Evolutionary conservation across 2,329 filamentous ascomycete genomes (phyloP), one percentile per base, ranked within the genome.

Genomic region (Hymenotorrendiella dingleyae): DNA sequence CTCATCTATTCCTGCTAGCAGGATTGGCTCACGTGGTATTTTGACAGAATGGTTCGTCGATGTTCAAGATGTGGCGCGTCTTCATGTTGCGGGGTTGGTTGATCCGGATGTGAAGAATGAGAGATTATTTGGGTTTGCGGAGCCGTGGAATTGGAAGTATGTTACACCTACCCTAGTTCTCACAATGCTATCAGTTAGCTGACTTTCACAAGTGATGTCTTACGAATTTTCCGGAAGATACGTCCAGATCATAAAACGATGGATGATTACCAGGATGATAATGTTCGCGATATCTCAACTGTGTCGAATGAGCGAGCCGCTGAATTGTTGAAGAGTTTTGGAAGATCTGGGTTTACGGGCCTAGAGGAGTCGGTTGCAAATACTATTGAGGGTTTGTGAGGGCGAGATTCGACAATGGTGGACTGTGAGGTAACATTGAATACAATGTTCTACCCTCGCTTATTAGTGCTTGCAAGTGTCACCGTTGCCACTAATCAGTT

Each of bases 11-110:
- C n/a, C n/a, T n/a, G n/a, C n/a, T n/a, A n/a, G n/a, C n/a, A n/a
- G n/a, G n/a, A n/a, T n/a, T n/a, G n/a, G n/a, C n/a, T n/a, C n/a
- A n/a, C n/a, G n/a, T n/a, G n/a, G n/a, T n/a, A n/a, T n/a, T n/a
- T n/a, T 29, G 7, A 8, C 26, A 42, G 41, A 52, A 38, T 47
- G 35, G 14, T 50, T 42, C 40, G 46, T 58, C 11, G 52, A 61
- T 28, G 55, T 62, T 4, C 47, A 55, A 40, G 58, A 63, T 23
- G 50, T 49, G 2, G 61, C 56, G 2, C 35, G 49, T n/a, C 32
- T 62, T 7, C 60, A 63, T 27, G 45, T 62, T 2, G 60, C 58
- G 3, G 55, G 53, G 7, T 34, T 59, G 1, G 43, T 58, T 6
- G 49, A 59, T 24, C 50, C 55, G 0, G 50, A 56, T 2, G 47